Evolutionary conservation across 768 basidiomycete species (phyloP), one percentile per base, ranked within the genome.

Genomic region (Suillus weaverae): DNA sequence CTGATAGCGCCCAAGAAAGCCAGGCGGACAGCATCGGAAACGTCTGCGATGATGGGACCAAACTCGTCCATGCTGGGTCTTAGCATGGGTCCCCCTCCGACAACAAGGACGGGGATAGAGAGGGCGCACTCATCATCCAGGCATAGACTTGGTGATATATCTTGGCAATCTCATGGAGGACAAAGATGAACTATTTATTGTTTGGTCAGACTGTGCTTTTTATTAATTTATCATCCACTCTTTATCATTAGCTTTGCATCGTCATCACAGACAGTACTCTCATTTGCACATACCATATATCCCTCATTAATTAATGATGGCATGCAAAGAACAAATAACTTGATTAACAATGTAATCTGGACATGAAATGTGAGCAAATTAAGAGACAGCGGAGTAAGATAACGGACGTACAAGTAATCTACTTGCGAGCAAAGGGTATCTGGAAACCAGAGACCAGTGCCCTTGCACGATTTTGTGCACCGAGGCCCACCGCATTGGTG

Each of bases 381-480:
- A 30, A 6, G 5, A 4, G 18, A 20, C 56, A 11, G 10, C 6
- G 5, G 39, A 32, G 11, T n/a, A n/a, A 18, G 18, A 18, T 44
- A 50, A 56, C 7, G 36, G 1, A 26, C 44, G 48, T 26, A 65
- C 41, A 39, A 38, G 61, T 66, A 39, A 46, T 65, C 71, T 73
- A 77, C 64, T 76, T 77, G 75, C 85, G 80, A 51, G 81, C 74
- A 79, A 99, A 98, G 1, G 97, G 97, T 65, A 99, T 84, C 78
- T 95, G 91, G 81, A 96, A 94, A 0, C 92, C 97, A 20, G 94
- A 95, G 50, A 99, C 75, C 66, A 99, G 78, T 2, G 92, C 88
- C 71, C 95, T 86, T 9, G 94, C 95, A 64, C 86, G 83, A 74
- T 95, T 91, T 79, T 97, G 92, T 8, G 96, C 96, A 14, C 94